A percentile compares a stretch with the other conserved stretches of the same genome.
phyloP scores from a whole-genome alignment of 1,284 basidiomycete species.

The Tranzscheliella williamsii region DNA sequence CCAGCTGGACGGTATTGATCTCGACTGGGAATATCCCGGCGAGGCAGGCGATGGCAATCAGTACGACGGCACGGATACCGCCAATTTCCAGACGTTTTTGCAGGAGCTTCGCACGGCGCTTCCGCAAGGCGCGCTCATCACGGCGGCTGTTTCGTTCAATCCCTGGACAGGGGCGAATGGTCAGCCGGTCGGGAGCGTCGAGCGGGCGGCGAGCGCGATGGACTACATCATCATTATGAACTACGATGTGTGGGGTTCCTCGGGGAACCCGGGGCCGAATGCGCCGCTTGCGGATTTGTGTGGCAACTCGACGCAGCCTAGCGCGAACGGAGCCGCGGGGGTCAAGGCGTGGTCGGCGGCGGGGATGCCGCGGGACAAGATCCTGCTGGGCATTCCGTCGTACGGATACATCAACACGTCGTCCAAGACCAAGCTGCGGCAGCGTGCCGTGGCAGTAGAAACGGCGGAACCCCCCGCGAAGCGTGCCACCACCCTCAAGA shows the following conservation, averaged over 20 bases:
- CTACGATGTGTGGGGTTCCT: constrained; percentile 53
- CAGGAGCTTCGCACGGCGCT: constrained; percentile 61
- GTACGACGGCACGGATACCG: constrained; percentile 26
- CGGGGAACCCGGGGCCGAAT: constrained; percentile 40
- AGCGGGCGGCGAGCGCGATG: constrained; percentile 28
- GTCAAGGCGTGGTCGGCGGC: constrained; percentile 49
- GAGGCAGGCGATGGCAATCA: constrained; percentile 49
- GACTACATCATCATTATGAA: constrained; percentile 57
- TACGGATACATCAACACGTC: constrained; percentile 49
- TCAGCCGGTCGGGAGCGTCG: constrained; percentile 35
- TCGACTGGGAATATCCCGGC: constrained; percentile 66
- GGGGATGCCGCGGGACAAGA: constrained; percentile 52
- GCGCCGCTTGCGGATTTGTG: constrained; percentile 53
- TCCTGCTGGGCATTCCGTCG: constrained; percentile 45
- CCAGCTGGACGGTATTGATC: constrained; percentile 67
- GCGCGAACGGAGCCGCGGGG: constrained; percentile 40
- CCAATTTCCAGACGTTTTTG: constrained; percentile 51
- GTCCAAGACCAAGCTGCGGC: constrained; percentile 6
- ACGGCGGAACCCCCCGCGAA: background rate
- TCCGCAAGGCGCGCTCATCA: constrained; percentile 62
- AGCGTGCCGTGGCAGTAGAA: background rate
- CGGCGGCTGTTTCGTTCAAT: constrained; percentile 36
- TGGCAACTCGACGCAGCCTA: constrained; percentile 46
- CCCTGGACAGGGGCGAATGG: constrained; percentile 40
- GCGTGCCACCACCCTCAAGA: background rate